A percentile compares a stretch with the other conserved stretches of the same genome.
phyloP scores from a whole-genome alignment of 805 yeast genomes.

The Scheffersomyces stipitis region DNA sequence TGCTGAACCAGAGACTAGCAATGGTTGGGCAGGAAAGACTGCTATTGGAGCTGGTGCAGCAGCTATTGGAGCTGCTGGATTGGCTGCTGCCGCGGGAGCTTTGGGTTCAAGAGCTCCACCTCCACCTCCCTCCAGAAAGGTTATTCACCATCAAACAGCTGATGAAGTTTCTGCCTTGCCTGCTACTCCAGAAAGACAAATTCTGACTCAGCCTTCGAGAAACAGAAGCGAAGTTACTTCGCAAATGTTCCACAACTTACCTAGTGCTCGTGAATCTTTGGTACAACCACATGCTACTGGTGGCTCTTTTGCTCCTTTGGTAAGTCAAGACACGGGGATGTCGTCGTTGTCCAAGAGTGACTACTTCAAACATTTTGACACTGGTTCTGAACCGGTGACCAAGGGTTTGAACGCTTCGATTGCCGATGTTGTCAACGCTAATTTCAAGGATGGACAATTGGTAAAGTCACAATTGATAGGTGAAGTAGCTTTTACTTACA shows the following conservation, averaged over 20 bases:
- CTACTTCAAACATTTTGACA: conserved; percentile 37
- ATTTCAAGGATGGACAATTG: conserved; percentile 65
- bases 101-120: conserved; percentile 38
- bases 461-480: conserved; percentile 68
- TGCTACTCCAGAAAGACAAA: background rate
- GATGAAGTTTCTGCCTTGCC: no score
- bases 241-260: conserved; percentile 46
- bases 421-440: conserved; percentile 82
- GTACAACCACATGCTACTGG: conserved; percentile 13
- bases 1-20: background rate
- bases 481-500: conserved; percentile 80
- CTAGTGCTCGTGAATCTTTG: conserved; percentile 36
- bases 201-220: conserved; percentile 11
- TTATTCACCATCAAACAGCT: conserved; percentile 31
- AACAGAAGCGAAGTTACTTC: conserved; percentile 45
- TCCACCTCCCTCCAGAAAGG: conserved; percentile 60
- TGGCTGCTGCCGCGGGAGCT: conserved; percentile 1
- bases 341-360: conserved; percentile 50
- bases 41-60: conserved; percentile 1
- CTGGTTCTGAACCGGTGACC: conserved; percentile 9
- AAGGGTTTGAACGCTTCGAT: conserved; percentile 76
- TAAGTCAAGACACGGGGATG: conserved; percentile 41
- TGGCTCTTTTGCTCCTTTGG: conserved; percentile 16
- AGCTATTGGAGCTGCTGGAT: conserved; percentile 3
- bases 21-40: background rate